phyloP scores from a whole-genome alignment of 148 eudicot species.

The Rheum nobile region DNA sequence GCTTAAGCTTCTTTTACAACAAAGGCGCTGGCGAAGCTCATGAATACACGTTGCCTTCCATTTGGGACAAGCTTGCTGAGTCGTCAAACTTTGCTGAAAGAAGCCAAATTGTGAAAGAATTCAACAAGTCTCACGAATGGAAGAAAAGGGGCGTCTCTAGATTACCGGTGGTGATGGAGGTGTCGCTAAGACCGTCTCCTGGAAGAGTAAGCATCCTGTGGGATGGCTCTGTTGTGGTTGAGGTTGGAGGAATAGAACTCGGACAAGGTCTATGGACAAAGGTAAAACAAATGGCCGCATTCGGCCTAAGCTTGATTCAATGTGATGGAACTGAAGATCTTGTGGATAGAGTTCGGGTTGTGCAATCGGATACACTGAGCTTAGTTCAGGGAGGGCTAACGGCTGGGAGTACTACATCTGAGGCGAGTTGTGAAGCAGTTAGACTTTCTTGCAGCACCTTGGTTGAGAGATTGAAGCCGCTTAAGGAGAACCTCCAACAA shows the following conservation, averaged over 20 bases:
- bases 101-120: slow-evolving; percentile 23
- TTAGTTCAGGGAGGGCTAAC: slow-evolving; percentile 88
- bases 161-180: slow-evolving; percentile 52
- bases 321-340: slow-evolving; percentile 53
- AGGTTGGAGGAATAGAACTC: slow-evolving; percentile 85
- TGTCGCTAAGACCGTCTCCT: slow-evolving; percentile 41
- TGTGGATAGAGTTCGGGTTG: slow-evolving; percentile 58
- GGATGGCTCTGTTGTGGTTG: slow-evolving; percentile 86
- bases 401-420: slow-evolving; percentile 86
- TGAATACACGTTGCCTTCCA: slow-evolving; percentile 68
- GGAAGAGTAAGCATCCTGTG: slow-evolving; percentile 75
- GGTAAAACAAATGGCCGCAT: slow-evolving; percentile 81
- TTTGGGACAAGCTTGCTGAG: slow-evolving; percentile 54
- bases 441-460: slow-evolving; percentile 68
- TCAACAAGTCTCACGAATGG: slow-evolving; percentile 46
- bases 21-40: slow-evolving; percentile 34
- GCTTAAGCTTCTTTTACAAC: slow-evolving; percentile 43
- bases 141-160: slow-evolving; percentile 74
- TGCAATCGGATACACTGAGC: slow-evolving; percentile 78
- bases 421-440: slow-evolving; percentile 86
- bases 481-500: slow-evolving; percentile 46
- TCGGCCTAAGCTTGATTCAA: slow-evolving; percentile 40
- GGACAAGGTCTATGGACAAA: slow-evolving; percentile 98
- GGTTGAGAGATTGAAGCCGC: slow-evolving; percentile 54
- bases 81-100: slow-evolving; percentile 41